These are phyloP conservation scores for Iris pallida DNA, from an alignment of 116 monocot genomes.

Conservation along the genomic window DNA sequence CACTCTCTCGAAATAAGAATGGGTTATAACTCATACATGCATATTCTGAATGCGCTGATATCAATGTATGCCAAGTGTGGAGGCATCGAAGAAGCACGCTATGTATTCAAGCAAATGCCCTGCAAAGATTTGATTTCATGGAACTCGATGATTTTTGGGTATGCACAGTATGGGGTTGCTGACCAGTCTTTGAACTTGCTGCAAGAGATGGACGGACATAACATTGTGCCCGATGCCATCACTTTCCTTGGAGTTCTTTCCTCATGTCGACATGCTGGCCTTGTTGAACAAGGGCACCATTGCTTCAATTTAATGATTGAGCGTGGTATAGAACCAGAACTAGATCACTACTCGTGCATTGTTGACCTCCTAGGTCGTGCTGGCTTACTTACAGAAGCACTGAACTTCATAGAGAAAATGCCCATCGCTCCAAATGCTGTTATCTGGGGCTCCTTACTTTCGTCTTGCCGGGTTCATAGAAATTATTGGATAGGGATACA, in stretches of 20 bases:
- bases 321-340: slow-evolving; percentile 36
- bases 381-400: slow-evolving; percentile 55
- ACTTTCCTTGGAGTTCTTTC: slow-evolving; percentile 65
- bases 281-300: slow-evolving; percentile 37
- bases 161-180: slow-evolving; percentile 47
- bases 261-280: slow-evolving; percentile 58
- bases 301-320: slow-evolving; percentile 53
- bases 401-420: slow-evolving; percentile 53
- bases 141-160: slow-evolving; percentile 58
- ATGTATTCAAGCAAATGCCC: slow-evolving; percentile 29
- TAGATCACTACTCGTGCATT: slow-evolving; percentile 73
- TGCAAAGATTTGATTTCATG: slow-evolving; percentile 43
- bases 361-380: slow-evolving; percentile 69
- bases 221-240: slow-evolving; percentile 32
- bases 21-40: slow-evolving; percentile 31
- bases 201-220: slow-evolving; percentile 23
- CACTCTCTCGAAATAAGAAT: slow-evolving; percentile 28
- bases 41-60: slow-evolving; percentile 47
- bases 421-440: slow-evolving; percentile 53
- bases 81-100: slow-evolving; percentile 26
- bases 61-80: slow-evolving; percentile 60
- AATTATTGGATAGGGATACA: slow-evolving; percentile 50
- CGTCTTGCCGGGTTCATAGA: slow-evolving; percentile 54
- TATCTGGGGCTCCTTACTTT: slow-evolving; percentile 73
- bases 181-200: slow-evolving; percentile 26